Percentiles rank a stretch among this genome's conserved stretches.
These are phyloP conservation scores for Colletotrichum filicis DNA, from an alignment of 2,329 filamentous ascomycete species.

Conservation along the genomic window DNA sequence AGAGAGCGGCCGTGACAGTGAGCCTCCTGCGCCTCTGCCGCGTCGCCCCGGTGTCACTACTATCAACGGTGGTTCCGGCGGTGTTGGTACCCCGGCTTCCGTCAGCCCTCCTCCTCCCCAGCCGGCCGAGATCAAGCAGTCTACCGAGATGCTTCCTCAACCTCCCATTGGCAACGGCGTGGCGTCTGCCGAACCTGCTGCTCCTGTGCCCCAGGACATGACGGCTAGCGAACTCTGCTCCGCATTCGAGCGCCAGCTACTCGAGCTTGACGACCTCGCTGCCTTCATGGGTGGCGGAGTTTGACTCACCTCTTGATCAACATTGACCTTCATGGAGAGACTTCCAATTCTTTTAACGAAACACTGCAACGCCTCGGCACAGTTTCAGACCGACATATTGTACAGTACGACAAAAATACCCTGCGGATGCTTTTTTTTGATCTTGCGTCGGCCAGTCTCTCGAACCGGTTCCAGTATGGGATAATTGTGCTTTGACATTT, in stretches of 20 bases:
- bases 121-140: conserved; percentile 50
- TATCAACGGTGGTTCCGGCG: conserved; percentile 67
- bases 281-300: conserved; percentile 73
- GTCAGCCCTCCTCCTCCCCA: conserved; percentile 54
- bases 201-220: conserved; percentile 57
- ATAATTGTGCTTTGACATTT: conserved; percentile 1
- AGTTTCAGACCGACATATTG: conserved; percentile 22
- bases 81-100: conserved; percentile 58
- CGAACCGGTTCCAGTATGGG: neutral
- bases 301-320: conserved; percentile 41
- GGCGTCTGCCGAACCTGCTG: conserved; percentile 39
- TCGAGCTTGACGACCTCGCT: conserved; percentile 70
- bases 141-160: conserved; percentile 38
- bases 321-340: neutral
- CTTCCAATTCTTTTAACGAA: neutral
- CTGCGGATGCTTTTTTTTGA: conserved; percentile 19
- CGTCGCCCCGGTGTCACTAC: conserved; percentile 67
- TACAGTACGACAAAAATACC: conserved; percentile 34
- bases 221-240: conserved; percentile 67
- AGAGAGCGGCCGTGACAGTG: conserved; percentile 60
- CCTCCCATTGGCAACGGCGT: conserved; percentile 33
- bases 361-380: neutral
- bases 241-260: conserved; percentile 69
- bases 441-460: conserved; percentile 7
- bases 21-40: conserved; percentile 60